Conservation (phyloP, 768 basidiomycete genomes). For the Tricholoma matsutake region DNA sequence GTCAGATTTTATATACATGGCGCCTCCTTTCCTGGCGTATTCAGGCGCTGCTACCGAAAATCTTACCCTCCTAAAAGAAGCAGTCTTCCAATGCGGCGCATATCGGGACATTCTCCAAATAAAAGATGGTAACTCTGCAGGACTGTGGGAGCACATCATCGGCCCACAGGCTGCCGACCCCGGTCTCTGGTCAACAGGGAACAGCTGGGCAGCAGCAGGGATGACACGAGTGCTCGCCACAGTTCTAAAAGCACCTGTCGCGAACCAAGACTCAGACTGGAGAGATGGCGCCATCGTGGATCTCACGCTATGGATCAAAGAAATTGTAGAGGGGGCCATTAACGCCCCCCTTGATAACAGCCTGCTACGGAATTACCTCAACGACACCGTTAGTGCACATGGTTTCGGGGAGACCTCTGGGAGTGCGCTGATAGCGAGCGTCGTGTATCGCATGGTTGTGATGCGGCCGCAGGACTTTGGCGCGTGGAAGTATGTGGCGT, state of each 20-base stretch:
- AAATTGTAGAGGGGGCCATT: conserved; percentile 24
- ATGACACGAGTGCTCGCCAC: conserved; percentile 60
- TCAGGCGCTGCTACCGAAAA: conserved; percentile 39
- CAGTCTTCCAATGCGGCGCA: conserved; percentile 45
- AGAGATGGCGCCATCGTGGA: conserved; percentile 6
- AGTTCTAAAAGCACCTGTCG: conserved; percentile 34
- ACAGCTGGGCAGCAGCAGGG: conserved; percentile 72
- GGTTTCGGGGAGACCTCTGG: conserved; percentile 24
- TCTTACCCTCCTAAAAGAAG: conserved; percentile 33
- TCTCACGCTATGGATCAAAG: conserved; percentile 22
- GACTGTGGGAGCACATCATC: conserved; percentile 32
- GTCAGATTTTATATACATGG: conserved; percentile 59
- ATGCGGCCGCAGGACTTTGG: conserved; percentile 29
- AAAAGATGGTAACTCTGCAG: background rate
- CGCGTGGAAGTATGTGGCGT: conserved; percentile 25
- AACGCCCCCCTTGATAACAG: conserved; percentile 8
- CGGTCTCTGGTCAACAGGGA: conserved; percentile 52
- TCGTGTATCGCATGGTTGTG: conserved; percentile 32
- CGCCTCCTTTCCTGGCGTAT: conserved; percentile 55
- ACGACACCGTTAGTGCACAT: conserved; percentile 12
- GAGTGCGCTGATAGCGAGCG: conserved; percentile 17
- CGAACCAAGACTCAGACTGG: conserved; percentile 7
- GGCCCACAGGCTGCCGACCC: conserved; percentile 37
- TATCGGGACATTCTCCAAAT: conserved; percentile 47
- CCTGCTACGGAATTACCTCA: conserved; percentile 17